Conservation (phyloP, 805 yeast species). For the Saccharomycopsis sp. region DNA sequence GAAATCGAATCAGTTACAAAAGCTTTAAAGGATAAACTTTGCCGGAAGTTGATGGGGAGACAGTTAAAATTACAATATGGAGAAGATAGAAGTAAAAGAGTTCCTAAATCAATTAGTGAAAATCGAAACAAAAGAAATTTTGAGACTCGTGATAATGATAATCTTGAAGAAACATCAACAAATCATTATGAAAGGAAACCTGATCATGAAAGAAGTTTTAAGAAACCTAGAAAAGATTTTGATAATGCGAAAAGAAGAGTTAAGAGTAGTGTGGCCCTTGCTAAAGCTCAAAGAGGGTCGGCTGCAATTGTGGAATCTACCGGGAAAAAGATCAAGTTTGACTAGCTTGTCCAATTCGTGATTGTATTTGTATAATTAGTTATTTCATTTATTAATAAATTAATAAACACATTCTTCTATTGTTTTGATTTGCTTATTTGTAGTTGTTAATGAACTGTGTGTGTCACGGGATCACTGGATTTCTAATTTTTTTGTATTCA, state of each 20-base stretch:
- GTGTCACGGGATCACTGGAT: too few species aligned
- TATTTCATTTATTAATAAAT: too few species aligned
- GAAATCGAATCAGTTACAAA: slow-evolving; percentile 72
- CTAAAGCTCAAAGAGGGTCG: slow-evolving; percentile 79
- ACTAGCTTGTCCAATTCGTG: too few species aligned
- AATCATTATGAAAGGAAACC: background rate
- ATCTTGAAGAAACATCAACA: slow-evolving; percentile 13
- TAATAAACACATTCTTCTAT: too few species aligned
- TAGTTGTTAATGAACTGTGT: too few species aligned
- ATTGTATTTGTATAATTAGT: too few species aligned
- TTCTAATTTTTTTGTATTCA: too few species aligned
- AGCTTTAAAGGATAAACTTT: slow-evolving; percentile 65
- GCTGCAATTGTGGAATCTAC: slow-evolving; percentile 81
- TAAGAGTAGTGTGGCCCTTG: slow-evolving; percentile 77
- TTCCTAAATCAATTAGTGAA: slow-evolving; percentile 27
- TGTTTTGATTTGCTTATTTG: too few species aligned
- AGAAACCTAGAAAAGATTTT: slow-evolving; percentile 17
- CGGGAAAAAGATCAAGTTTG: slow-evolving; percentile 80
- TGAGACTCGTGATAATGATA: slow-evolving; percentile 12
- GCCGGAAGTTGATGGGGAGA: slow-evolving; percentile 60
- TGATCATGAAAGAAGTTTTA: slow-evolving; percentile 3
- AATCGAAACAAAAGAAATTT: background rate
- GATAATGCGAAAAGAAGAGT: slow-evolving; percentile 32
- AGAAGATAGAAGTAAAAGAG: slow-evolving; percentile 82
- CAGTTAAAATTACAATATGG: slow-evolving; percentile 83